Evolutionary conservation across 805 yeast species (phyloP).

Genomic region (Kodamaea nitidulidarum): DNA sequence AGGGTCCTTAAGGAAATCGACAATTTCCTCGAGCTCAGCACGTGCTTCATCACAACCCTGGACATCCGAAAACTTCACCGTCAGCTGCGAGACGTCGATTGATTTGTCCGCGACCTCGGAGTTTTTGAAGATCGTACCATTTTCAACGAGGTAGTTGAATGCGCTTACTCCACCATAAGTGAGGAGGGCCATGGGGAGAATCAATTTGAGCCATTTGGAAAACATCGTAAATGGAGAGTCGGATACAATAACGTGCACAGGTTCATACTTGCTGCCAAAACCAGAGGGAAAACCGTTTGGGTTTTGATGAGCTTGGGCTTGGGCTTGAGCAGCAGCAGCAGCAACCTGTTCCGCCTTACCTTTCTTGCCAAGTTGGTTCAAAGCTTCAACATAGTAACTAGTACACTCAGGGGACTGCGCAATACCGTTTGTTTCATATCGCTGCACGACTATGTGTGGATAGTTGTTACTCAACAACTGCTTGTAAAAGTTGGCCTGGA

Average conservation of each 20-base stretch:
- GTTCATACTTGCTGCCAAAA: slow-evolving; percentile 69
- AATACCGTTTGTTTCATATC: slow-evolving; percentile 93
- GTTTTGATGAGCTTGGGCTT: neutral
- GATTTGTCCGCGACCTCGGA: slow-evolving; percentile 71
- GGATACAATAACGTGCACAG: slow-evolving; percentile 89
- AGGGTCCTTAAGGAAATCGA: slow-evolving; percentile 95
- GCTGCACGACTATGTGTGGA: slow-evolving; percentile 93
- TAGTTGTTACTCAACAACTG: slow-evolving; percentile 72
- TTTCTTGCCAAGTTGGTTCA: slow-evolving; percentile 69
- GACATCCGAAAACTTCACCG: slow-evolving; percentile 87
- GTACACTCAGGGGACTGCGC: slow-evolving; percentile 79
- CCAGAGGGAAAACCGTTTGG: slow-evolving; percentile 24
- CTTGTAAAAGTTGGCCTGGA: slow-evolving; percentile 82
- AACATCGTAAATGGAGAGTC: slow-evolving; percentile 77
- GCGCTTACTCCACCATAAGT: slow-evolving; percentile 80
- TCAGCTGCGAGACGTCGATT: slow-evolving; percentile 78
- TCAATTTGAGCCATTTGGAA: slow-evolving; percentile 86
- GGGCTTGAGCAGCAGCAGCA: slow-evolving; percentile 17
- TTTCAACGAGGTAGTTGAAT: slow-evolving; percentile 75
- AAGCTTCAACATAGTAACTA: slow-evolving; percentile 72
- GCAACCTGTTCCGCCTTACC: slow-evolving; percentile 73
- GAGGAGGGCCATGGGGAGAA: slow-evolving; percentile 73
- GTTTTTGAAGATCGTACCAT: slow-evolving; percentile 73
- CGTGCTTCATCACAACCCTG: slow-evolving; percentile 98
- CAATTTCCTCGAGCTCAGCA: slow-evolving; percentile 94